Evolutionary conservation across 768 basidiomycete species (phyloP).

Genomic region (Neoboletus subvelutipes): DNA sequence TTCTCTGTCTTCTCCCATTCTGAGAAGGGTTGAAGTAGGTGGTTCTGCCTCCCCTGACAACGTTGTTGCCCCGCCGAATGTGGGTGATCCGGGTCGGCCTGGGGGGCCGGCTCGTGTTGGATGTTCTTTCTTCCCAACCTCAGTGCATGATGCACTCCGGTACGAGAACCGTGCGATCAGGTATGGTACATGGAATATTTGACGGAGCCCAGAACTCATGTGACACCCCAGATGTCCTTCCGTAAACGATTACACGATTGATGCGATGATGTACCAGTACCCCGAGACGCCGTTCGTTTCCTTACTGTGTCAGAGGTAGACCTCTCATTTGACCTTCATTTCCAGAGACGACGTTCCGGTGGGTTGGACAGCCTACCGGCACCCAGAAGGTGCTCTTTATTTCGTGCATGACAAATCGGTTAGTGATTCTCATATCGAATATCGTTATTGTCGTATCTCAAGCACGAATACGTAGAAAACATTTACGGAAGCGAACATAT

Average conservation of each 20-base stretch:
- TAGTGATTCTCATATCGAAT: conserved; percentile 4
- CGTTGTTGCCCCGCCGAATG: conserved; percentile 6
- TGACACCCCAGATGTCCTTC: neutral
- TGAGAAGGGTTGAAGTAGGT: neutral
- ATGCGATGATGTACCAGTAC: conserved; percentile 19
- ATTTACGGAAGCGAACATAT: conserved; percentile 56
- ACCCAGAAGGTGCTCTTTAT: conserved; percentile 64
- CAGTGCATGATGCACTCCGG: conserved; percentile 5
- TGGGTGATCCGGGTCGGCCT: conserved; percentile 5
- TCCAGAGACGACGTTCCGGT: conserved; percentile 17
- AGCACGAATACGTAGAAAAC: conserved; percentile 40
- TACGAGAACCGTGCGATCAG: conserved; percentile 8
- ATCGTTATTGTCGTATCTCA: conserved; percentile 2
- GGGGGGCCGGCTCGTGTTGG: neutral
- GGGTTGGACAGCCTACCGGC: conserved; percentile 48
- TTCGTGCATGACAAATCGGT: conserved; percentile 51
- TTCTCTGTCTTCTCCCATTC: neutral
- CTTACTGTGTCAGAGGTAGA: neutral
- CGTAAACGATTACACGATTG: conserved; percentile 5
- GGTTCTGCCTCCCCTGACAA: neutral
- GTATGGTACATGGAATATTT: conserved; percentile 3
- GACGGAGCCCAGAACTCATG: neutral
- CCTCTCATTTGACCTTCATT: neutral
- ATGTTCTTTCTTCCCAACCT: conserved; percentile 17
- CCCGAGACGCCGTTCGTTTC: conserved; percentile 21